Base-by-base conservation (phyloP, 2,329 filamentous ascomycete genomes). In the Pseudocercospora macadamiae region DNA sequence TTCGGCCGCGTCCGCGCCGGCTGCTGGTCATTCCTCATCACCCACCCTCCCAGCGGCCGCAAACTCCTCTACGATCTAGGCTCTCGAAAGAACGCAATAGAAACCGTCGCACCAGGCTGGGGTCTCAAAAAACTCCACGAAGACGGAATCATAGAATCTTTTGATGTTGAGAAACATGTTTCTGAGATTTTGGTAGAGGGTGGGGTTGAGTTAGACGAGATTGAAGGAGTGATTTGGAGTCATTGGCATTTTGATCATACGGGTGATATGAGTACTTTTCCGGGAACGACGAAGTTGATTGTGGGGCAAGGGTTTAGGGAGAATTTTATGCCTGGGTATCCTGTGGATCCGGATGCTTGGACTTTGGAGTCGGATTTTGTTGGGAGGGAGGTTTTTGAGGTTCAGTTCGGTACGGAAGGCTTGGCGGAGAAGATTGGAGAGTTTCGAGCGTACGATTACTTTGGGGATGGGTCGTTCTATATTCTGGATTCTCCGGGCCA, bases 381-480 rank as follows among this genome's bases (percentile, higher is more conserved):
- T 26, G 62, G 63, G 14, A 65, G 76, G 45, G 62, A 73, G 51
- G 60, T 77, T 1, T 53, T 36, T 4, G 68, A 71, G 45, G 59
- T 72, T 12, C 36, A 56, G 21, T 72, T 74, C 21, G 69, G 70
- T 47, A 53, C 49, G 12, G 61, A 67, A 16, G 58, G 36, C 8
- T 42, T 75, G n/a, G n/a, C n/a, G n/a, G n/a, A n/a, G 10, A 67
- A 71, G 32, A 75, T 80, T 26, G 78, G 76, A 2, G 63, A 69
- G 6, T 79, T 80, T 57, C 61, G 68, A 25, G 78, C 78, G 2
- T 64, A 71, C 21, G 82, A 84, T 64, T 83, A 77, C 63, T 84
- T 83, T 55, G 75, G 76, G 2, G 82, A 84, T 63, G 81, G 81
- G 0, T 76, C 71, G 18, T 80, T 84, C 57, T 83, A 82, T 63